Conservation (phyloP, 108 stramenopile genomes). For the Nitzschia palea region DNA sequence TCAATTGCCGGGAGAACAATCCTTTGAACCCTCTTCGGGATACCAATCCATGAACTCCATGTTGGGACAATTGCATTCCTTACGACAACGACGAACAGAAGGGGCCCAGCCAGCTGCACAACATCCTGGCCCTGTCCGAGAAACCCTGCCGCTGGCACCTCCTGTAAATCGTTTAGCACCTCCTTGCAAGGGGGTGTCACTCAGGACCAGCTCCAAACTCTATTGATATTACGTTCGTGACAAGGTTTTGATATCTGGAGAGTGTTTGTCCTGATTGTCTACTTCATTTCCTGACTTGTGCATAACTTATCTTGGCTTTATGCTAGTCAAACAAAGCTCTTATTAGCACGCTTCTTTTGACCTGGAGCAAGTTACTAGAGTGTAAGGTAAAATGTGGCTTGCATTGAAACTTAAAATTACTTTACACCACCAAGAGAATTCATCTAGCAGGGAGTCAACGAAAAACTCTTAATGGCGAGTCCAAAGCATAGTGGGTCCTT, state of each 20-base stretch:
- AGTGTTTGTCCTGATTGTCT: too few relatives aligned
- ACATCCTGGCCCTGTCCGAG: neutral
- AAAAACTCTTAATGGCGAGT: slow-evolving; percentile 42
- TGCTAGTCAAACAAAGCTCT: too few relatives aligned
- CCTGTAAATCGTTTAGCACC: neutral
- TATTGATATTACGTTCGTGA: too few relatives aligned
- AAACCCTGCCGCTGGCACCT: slow-evolving; percentile 1
- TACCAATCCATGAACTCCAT: slow-evolving; percentile 35
- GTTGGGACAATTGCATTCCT: slow-evolving; percentile 25
- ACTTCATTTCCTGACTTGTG: too few relatives aligned
- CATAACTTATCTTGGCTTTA: too few relatives aligned
- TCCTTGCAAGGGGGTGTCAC: neutral
- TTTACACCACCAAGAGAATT: neutral
- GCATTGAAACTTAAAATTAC: neutral
- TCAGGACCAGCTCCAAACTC: slow-evolving; percentile 17
- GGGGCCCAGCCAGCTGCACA: slow-evolving; percentile 2
- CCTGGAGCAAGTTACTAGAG: too few relatives aligned
- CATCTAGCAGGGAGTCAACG: slow-evolving; percentile 29
- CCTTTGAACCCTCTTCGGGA: slow-evolving; percentile 5
- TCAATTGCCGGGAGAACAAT: slow-evolving; percentile 12
- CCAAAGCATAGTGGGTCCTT: slow-evolving; percentile 41
- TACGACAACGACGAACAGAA: slow-evolving; percentile 4
- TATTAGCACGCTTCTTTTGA: too few relatives aligned
- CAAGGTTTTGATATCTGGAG: too few relatives aligned
- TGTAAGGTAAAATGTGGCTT: neutral